phyloP scores from a whole-genome alignment of 257 asterid species.

The Fraxinus anomala region DNA sequence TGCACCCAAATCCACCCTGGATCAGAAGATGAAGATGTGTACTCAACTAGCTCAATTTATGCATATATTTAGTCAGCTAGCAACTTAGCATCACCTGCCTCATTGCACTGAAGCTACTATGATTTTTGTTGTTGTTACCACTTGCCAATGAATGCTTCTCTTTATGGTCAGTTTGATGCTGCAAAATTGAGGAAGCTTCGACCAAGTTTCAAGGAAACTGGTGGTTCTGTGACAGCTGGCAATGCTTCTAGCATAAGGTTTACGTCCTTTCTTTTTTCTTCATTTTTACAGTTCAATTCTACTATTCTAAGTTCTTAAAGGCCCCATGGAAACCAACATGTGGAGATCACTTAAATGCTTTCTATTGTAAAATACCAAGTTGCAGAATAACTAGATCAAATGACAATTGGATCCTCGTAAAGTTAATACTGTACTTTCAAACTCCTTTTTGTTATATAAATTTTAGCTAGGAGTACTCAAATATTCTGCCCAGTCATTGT shows the following conservation, averaged over 20 bases:
- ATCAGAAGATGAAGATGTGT: background rate
- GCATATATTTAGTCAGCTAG: background rate
- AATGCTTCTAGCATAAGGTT: slow-evolving; percentile 98
- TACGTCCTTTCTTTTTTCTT: slow-evolving; percentile 14
- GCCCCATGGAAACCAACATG: background rate
- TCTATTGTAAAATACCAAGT: background rate
- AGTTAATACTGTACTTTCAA: background rate
- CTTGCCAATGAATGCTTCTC: slow-evolving; percentile 21
- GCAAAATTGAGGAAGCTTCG: slow-evolving; percentile 92
- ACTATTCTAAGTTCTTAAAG: background rate
- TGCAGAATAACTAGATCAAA: background rate
- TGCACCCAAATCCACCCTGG: background rate
- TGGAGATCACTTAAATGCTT: background rate
- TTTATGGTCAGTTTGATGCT: slow-evolving; percentile 75
- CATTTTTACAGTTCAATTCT: background rate
- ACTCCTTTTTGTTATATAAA: background rate
- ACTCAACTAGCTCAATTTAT: background rate
- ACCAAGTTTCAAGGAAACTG: slow-evolving; percentile 96
- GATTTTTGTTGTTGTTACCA: background rate
- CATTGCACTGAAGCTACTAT: background rate
- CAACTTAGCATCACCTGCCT: background rate
- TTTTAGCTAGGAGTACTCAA: background rate
- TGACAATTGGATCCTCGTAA: background rate
- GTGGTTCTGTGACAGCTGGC: slow-evolving; percentile 96
- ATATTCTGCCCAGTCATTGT: background rate